Percentiles rank a stretch among this genome's conserved stretches.
Evolutionary conservation across 2,329 filamentous ascomycete species (phyloP).

Genomic region (Chaetomiaceae sp.): DNA sequence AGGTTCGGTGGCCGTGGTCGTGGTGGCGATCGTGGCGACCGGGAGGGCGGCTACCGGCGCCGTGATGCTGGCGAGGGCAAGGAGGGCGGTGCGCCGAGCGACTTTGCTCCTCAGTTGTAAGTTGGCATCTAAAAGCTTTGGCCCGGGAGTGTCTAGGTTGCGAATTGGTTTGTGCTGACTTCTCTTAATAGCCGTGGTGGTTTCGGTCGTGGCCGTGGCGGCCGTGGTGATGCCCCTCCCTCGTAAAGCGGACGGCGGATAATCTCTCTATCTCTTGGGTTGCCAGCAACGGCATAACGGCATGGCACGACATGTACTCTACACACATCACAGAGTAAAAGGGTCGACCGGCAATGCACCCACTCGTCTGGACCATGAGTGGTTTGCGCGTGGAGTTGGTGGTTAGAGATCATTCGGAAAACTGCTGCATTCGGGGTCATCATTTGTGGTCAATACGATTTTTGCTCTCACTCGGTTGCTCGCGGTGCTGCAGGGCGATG

Average conservation of each 20-base stretch:
- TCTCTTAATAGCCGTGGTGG: slow-evolving; percentile 63
- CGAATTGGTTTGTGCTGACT: slow-evolving; percentile 31
- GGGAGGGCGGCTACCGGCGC: slow-evolving; percentile 87
- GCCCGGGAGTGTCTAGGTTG: background rate
- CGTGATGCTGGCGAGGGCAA: slow-evolving; percentile 81
- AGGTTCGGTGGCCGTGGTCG: slow-evolving; percentile 73
- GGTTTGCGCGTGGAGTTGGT: slow-evolving; percentile 28
- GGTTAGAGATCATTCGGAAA: slow-evolving; percentile 23
- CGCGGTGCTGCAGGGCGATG: slow-evolving; percentile 12
- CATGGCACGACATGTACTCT: slow-evolving; percentile 42
- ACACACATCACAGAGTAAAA: slow-evolving; percentile 27
- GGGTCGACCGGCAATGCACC: slow-evolving; percentile 28
- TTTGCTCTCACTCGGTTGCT: slow-evolving; percentile 17
- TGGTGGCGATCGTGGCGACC: slow-evolving; percentile 72
- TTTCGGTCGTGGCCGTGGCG: slow-evolving; percentile 81
- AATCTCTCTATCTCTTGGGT: slow-evolving; percentile 24
- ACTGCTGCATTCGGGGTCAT: slow-evolving; percentile 23
- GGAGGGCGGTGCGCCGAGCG: slow-evolving; percentile 86
- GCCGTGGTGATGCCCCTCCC: slow-evolving; percentile 67
- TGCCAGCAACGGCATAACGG: slow-evolving; percentile 23
- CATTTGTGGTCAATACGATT: slow-evolving; percentile 22
- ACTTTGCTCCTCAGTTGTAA: slow-evolving; percentile 88
- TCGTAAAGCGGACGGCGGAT: slow-evolving; percentile 42
- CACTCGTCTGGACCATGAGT: slow-evolving; percentile 27
- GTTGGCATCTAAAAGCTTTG: slow-evolving; percentile 22